Conservation (phyloP, 768 basidiomycete genomes). For the Mycena galopus region DNA sequence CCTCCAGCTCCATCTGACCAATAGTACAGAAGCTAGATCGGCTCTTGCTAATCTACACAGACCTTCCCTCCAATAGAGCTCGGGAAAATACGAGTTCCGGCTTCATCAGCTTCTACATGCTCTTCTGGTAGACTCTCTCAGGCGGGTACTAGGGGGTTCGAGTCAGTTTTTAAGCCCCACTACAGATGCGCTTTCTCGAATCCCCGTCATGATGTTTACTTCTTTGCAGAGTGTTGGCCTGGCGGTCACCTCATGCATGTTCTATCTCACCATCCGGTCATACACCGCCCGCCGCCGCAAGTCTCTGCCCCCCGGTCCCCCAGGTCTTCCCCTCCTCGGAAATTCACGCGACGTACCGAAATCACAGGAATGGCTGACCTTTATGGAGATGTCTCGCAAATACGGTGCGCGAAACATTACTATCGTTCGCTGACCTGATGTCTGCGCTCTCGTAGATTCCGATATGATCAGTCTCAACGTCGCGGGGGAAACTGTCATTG, state of each 20-base stretch:
- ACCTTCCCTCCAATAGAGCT: too few relatives aligned
- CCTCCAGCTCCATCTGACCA: too few relatives aligned
- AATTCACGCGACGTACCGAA: conserved; percentile 12
- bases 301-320: conserved; percentile 14
- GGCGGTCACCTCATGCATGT: background rate
- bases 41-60: too few relatives aligned
- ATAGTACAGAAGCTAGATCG: too few relatives aligned
- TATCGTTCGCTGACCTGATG: background rate
- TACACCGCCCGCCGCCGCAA: background rate
- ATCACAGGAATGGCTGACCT: conserved; percentile 14
- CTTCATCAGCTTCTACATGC: too few relatives aligned
- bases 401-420: background rate
- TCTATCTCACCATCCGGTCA: background rate
- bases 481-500: conserved; percentile 19
- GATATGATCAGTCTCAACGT: conserved; percentile 21
- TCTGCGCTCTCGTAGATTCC: conserved; percentile 6
- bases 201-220: background rate
- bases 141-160: too few relatives aligned
- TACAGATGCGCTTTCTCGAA: background rate
- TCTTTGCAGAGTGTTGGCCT: background rate
- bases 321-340: conserved; percentile 6
- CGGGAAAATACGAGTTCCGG: too few relatives aligned
- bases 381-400: conserved; percentile 18
- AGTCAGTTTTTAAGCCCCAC: too few relatives aligned
- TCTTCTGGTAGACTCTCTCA: too few relatives aligned